These are phyloP conservation scores for Candida vaughaniae DNA, from an alignment of 805 yeast species.

Conservation along the genomic window DNA sequence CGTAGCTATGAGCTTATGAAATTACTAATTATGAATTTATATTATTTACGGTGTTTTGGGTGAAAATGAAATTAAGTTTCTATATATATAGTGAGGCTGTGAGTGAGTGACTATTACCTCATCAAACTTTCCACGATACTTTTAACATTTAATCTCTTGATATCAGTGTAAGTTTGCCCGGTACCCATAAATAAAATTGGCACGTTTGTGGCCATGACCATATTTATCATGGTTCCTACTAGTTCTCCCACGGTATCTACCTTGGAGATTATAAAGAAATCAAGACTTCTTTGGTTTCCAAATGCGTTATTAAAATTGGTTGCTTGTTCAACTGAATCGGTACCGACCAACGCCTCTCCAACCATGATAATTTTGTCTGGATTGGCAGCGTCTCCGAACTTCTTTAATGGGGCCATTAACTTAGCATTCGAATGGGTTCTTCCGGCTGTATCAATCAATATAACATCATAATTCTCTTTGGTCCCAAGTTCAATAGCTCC, in stretches of 20 bases:
- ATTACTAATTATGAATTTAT: too few species aligned
- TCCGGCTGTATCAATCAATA: conserved; percentile 95
- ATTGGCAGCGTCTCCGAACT: conserved; percentile 91
- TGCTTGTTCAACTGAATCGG: conserved; percentile 96
- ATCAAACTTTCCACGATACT: conserved; percentile 88
- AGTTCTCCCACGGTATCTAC: conserved; percentile 97
- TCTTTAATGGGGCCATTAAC: conserved; percentile 91
- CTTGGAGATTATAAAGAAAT: conserved; percentile 89
- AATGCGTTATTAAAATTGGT: conserved; percentile 89
- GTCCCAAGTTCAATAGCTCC: conserved; percentile 83
- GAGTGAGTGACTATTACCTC: conserved; percentile 32
- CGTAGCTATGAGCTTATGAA: too few species aligned
- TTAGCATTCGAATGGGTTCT: conserved; percentile 94
- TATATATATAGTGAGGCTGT: not conserved
- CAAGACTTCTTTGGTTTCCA: conserved; percentile 76
- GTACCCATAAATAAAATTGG: conserved; percentile 95
- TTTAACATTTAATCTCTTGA: conserved; percentile 83
- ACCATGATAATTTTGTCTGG: conserved; percentile 98
- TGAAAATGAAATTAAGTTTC: too few species aligned
- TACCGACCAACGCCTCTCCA: conserved; percentile 96
- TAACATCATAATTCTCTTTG: conserved; percentile 72
- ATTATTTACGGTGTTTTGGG: too few species aligned
- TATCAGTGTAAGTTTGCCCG: conserved; percentile 95
- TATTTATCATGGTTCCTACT: conserved; percentile 94
- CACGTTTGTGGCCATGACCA: conserved; percentile 94